Evolutionary conservation across 306 rosid species (phyloP), one percentile per base, ranked within the genome.

Genomic region (Mimosa bimucronata): DNA sequence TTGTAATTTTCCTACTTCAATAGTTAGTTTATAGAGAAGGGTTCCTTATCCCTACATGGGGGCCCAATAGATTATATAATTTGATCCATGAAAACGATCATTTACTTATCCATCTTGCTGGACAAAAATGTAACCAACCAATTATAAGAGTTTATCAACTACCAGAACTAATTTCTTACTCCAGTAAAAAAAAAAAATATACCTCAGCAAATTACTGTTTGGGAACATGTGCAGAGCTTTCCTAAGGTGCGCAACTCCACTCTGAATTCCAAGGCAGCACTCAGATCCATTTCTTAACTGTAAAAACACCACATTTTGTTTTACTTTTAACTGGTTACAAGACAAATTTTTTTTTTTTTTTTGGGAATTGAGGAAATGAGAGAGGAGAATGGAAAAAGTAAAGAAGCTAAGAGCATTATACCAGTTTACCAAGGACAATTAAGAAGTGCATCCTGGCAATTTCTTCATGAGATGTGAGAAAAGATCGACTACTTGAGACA

Each of bases 161-260:
- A 66, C 25, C 61, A 44, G 13, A 30, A 40, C n/a, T 42, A 58
- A 16, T n/a, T 38, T 66, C 26, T 30, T 6, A 41, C 46, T 76
- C 74, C 55, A 45, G 53, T 48, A 34, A 78, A 3, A 69, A n/a
- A n/a, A 38, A 53, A 73, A 76, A 29, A 67, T 46, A 34, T 91
- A 94, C 98, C 98, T 92, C 82, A 91, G 83, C 88, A 86, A 87
- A 81, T 77, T 82, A 74, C 88, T 85, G 85, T 84, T 88, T 60
- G 98, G 98, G 86, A 87, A 90, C 93, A 90, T 87, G 89, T 94
- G 98, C 76, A 94, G 85, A 78, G 88, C 87, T 81, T 90, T 94
- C 83, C 88, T 90, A 80, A 92, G 92, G 85, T 92, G 87, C 76
- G 86, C 80, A 62, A 91, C 83, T 81, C 95, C 98, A 81, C 86